Conservation (phyloP, 2,329 filamentous ascomycete genomes). For the Aureobasidium melanogenum region DNA sequence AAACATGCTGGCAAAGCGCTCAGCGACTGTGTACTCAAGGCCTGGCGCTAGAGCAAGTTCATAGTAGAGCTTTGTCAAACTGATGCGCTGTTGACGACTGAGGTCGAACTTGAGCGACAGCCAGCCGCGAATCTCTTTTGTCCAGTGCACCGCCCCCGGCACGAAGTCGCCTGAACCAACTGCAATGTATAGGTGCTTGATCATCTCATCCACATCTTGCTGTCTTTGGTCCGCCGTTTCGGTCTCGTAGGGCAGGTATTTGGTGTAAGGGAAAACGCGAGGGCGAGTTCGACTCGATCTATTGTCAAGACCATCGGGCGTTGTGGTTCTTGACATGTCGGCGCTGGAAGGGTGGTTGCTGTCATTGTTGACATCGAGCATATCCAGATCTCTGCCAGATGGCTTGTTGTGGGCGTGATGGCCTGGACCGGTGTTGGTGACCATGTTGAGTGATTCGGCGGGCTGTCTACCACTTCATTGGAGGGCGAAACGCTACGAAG, state of each 20-base stretch:
- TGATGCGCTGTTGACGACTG: slow-evolving; percentile 71
- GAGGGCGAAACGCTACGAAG: background rate
- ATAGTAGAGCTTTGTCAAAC: slow-evolving; percentile 85
- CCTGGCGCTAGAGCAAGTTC: slow-evolving; percentile 86
- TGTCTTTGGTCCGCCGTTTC: slow-evolving; percentile 74
- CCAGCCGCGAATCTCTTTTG: slow-evolving; percentile 90
- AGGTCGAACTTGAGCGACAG: slow-evolving; percentile 96
- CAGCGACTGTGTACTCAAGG: slow-evolving; percentile 69
- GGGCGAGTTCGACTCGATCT: slow-evolving; percentile 61
- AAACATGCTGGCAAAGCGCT: slow-evolving; percentile 95
- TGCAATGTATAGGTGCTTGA: slow-evolving; percentile 88
- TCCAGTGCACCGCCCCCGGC: slow-evolving; percentile 92
- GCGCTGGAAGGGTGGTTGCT: slow-evolving; percentile 33
- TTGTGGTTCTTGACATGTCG: slow-evolving; percentile 76
- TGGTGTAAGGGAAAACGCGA: slow-evolving; percentile 87
- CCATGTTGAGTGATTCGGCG: background rate
- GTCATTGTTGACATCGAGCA: background rate
- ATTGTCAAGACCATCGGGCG: slow-evolving; percentile 52
- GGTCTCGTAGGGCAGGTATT: slow-evolving; percentile 78
- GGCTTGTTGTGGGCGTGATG: background rate
- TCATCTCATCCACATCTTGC: slow-evolving; percentile 71
- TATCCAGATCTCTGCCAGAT: background rate
- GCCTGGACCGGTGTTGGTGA: background rate
- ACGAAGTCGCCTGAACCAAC: slow-evolving; percentile 89
- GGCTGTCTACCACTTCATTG: background rate